Conservation (phyloP, 176 grass and related monocot species). For the Phoenix roebelenii region DNA sequence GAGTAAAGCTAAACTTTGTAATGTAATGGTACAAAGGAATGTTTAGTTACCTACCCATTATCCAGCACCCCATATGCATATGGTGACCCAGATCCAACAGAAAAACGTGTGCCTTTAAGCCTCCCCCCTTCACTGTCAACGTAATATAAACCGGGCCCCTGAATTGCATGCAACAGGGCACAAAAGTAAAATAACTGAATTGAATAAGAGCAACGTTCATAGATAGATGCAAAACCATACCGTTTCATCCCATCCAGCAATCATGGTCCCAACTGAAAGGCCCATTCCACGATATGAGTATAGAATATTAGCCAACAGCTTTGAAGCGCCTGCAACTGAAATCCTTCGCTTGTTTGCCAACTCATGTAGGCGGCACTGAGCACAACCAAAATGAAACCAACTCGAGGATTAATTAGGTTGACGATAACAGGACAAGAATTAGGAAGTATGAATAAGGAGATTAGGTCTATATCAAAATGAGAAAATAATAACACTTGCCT, state of each 20-base stretch:
- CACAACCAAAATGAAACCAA: constrained; percentile 15
- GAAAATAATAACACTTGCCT: constrained; percentile 29
- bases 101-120: constrained; percentile 70
- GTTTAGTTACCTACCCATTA: constrained; percentile 38
- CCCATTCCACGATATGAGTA: constrained; percentile 89
- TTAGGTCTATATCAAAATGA: too few relatives aligned
- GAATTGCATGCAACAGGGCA: background rate
- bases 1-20: background rate
- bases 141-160: constrained; percentile 94
- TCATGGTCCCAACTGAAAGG: constrained; percentile 91
- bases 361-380: constrained; percentile 79
- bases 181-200: too few relatives aligned
- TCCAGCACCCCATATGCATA: constrained; percentile 94
- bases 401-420: too few relatives aligned
- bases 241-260: constrained; percentile 96
- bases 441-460: too few relatives aligned
- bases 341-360: constrained; percentile 92
- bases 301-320: constrained; percentile 78
- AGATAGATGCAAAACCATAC: constrained; percentile 16
- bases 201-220: too few relatives aligned
- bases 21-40: background rate
- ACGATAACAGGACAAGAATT: too few relatives aligned
- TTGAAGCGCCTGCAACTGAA: constrained; percentile 73
- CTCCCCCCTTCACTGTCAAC: constrained; percentile 96
- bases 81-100: constrained; percentile 86